These are phyloP conservation scores for Aspergillus aculeatinus DNA, from an alignment of 2,329 filamentous ascomycete species.

Conservation along the genomic window DNA sequence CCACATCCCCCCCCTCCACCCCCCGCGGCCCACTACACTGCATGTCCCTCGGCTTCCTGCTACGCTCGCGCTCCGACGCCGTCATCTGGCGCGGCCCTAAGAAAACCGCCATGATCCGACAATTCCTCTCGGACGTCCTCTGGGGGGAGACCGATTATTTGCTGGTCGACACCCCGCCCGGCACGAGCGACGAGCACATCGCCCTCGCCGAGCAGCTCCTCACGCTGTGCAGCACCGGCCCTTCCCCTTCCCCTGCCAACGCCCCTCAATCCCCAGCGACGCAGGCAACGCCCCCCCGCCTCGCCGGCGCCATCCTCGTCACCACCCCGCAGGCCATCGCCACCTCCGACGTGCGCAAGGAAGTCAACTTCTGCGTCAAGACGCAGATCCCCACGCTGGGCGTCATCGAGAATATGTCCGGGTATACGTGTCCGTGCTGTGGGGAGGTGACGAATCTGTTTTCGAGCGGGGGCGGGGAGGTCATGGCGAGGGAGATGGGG, in stretches of 20 bases:
- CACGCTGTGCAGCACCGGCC: conserved; percentile 32
- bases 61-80: conserved; percentile 79
- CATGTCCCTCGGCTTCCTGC: conserved; percentile 91
- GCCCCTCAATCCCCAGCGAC: conserved; percentile 16
- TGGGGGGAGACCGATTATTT: conserved; percentile 89
- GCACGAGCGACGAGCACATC: conserved; percentile 96
- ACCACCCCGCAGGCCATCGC: conserved; percentile 95
- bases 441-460: conserved; percentile 91
- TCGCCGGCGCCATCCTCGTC: conserved; percentile 87
- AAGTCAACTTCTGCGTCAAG: conserved; percentile 89
- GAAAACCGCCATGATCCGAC: conserved; percentile 97
- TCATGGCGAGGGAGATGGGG: conserved; percentile 83
- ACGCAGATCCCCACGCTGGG: conserved; percentile 77
- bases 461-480: conserved; percentile 80
- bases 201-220: conserved; percentile 85
- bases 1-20: conserved; percentile 2
- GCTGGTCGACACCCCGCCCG: conserved; percentile 92
- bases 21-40: conserved; percentile 53
- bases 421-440: conserved; percentile 58
- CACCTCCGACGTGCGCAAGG: conserved; percentile 90
- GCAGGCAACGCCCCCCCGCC: conserved; percentile 51
- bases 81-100: conserved; percentile 98
- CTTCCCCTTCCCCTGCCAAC: conserved; percentile 7
- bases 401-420: conserved; percentile 90
- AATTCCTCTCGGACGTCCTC: conserved; percentile 87